Conservation (phyloP, 2,329 filamentous ascomycete species). For the Cladophialophora chaetospira region DNA sequence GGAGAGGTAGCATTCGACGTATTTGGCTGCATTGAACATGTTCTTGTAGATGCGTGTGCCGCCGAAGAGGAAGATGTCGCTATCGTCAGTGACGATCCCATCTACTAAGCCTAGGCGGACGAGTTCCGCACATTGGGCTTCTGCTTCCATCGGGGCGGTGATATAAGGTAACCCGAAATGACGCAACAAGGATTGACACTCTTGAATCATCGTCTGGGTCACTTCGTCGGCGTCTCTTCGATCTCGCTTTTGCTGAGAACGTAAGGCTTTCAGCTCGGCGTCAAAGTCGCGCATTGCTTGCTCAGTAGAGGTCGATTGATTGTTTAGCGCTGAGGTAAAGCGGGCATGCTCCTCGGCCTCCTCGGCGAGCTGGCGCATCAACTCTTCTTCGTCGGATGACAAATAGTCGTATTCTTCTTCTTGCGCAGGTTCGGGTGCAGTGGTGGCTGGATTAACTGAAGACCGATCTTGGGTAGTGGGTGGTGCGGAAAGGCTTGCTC, state of each 20-base stretch:
- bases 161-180: constrained; percentile 95
- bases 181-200: constrained; percentile 86
- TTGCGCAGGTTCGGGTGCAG: constrained; percentile 2
- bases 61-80: constrained; percentile 94
- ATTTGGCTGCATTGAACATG: constrained; percentile 99
- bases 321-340: constrained; percentile 83
- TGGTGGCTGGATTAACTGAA: not conserved
- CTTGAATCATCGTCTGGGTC: constrained; percentile 90
- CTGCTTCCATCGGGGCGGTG: constrained; percentile 97
- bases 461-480: not conserved
- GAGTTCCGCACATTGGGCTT: constrained; percentile 94
- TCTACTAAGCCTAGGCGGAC: constrained; percentile 86
- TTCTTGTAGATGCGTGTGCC: constrained; percentile 98
- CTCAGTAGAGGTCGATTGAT: constrained; percentile 62
- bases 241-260: constrained; percentile 95
- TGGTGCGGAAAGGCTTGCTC: constrained; percentile 21
- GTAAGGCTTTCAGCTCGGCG: constrained; percentile 78
- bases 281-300: constrained; percentile 77
- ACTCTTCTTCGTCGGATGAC: constrained; percentile 86
- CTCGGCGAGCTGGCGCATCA: constrained; percentile 79
- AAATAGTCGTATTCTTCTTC: constrained; percentile 55
- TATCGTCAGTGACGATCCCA: constrained; percentile 96
- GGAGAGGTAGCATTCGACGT: constrained; percentile 90
- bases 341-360: constrained; percentile 93
- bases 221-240: constrained; percentile 95